These are phyloP conservation scores for Sistotremastrum niveocremeum DNA, from an alignment of 768 basidiomycete genomes.

Conservation along the genomic window DNA sequence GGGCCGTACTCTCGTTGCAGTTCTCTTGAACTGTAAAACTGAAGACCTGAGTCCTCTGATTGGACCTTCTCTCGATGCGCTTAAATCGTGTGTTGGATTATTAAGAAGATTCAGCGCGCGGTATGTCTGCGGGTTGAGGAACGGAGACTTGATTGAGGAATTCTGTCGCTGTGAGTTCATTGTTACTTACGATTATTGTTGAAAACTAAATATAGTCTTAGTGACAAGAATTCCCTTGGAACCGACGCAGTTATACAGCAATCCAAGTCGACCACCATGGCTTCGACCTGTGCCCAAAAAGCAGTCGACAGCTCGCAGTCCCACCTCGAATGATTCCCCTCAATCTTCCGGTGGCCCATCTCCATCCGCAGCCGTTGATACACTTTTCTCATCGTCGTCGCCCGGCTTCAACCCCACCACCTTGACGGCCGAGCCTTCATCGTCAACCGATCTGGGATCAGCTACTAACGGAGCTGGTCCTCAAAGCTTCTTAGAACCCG, in stretches of 20 bases:
- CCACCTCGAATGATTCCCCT: constrained; percentile 19
- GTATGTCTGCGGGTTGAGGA: constrained; percentile 83
- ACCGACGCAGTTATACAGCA: constrained; percentile 35
- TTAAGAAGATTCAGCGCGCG: constrained; percentile 79
- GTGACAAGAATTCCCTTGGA: constrained; percentile 84
- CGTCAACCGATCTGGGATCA: too few relatives aligned
- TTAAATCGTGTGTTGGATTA: constrained; percentile 81
- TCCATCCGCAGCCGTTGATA: constrained; percentile 39
- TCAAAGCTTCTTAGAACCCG: background rate
- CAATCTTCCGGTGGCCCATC: constrained; percentile 26
- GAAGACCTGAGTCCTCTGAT: constrained; percentile 64
- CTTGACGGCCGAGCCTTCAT: background rate
- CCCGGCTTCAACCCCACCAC: constrained; percentile 39
- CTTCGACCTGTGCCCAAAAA: constrained; percentile 80
- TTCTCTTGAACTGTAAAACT: constrained; percentile 79
- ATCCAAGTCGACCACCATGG: constrained; percentile 65
- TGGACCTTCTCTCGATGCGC: constrained; percentile 68
- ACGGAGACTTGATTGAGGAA: constrained; percentile 89
- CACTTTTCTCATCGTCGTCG: constrained; percentile 41
- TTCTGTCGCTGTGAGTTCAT: constrained; percentile 68
- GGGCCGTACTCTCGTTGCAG: constrained; percentile 78
- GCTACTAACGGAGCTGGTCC: background rate
- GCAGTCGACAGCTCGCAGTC: constrained; percentile 34
- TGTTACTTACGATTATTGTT: background rate
- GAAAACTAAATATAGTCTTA: constrained; percentile 13